phyloP scores from a whole-genome alignment of 1,284 basidiomycete genomes.

The Cystobasidium pallidum region DNA sequence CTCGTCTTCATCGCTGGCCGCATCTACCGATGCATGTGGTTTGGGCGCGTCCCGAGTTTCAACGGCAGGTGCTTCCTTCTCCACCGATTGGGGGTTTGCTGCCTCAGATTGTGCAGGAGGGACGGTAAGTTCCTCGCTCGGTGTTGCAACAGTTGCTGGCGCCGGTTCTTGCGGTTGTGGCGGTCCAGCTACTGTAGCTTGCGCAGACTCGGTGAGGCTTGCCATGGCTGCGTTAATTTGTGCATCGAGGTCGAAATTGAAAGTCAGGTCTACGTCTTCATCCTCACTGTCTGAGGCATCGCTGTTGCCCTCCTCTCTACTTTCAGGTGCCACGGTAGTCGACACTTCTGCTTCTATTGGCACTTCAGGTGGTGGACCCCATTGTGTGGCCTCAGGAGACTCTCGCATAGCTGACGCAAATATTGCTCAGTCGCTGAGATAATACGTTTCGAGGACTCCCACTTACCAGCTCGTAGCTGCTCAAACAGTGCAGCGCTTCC shows the following conservation, averaged over 20 bases:
- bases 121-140: not conserved
- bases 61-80: not conserved
- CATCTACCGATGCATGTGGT: not conserved
- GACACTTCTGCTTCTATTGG: not conserved
- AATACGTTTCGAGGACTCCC: not conserved
- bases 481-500: conserved; percentile 19
- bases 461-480: conserved; percentile 16
- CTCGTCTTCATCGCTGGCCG: conserved; percentile 20
- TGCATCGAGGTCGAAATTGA: conserved; percentile 37
- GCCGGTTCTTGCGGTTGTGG: not conserved
- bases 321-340: not conserved
- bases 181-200: not conserved
- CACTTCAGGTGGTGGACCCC: conserved; percentile 1
- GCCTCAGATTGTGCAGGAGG: not conserved
- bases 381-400: not conserved
- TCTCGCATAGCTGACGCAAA: conserved; percentile 12
- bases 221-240: conserved; percentile 38
- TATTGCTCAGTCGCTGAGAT: not conserved
- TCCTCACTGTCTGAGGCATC: conserved; percentile 27
- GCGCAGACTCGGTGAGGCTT: conserved; percentile 7
- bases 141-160: not conserved
- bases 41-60: not conserved
- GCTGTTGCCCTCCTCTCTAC: not conserved
- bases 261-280: conserved; percentile 11
- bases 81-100: not conserved